phyloP scores from a whole-genome alignment of 331 rosid species.

The Malus hybrid region DNA sequence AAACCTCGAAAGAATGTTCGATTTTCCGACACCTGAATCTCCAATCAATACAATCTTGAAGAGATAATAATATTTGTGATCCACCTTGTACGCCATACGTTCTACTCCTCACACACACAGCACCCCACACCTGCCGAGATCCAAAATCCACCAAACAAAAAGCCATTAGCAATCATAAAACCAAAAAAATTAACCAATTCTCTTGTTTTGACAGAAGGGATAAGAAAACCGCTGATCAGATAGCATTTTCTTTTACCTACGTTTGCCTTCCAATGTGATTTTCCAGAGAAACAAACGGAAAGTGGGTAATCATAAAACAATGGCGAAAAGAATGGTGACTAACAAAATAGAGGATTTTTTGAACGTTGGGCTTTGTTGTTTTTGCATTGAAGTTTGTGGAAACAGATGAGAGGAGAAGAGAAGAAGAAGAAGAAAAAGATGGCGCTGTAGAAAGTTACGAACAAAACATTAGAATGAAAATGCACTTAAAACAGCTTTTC shows the following conservation, averaged over 20 bases:
- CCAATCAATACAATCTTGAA: conserved; percentile 89
- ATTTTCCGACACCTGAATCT: conserved; percentile 93
- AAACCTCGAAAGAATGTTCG: conserved; percentile 86
- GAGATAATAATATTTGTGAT: conserved; percentile 82
- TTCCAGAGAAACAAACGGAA: conserved; percentile 1
- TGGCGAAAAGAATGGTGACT: conserved; percentile 23
- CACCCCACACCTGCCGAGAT: conserved; percentile 36
- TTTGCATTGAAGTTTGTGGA: conserved; percentile 21
- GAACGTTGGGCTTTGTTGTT: conserved; percentile 4
- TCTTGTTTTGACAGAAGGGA: too few species aligned
- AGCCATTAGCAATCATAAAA: background rate
- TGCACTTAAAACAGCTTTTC: conserved; percentile 36
- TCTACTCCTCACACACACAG: conserved; percentile 16
- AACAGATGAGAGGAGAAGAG: background rate
- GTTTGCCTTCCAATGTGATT: background rate
- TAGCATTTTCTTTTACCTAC: background rate
- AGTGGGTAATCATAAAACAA: conserved; percentile 34
- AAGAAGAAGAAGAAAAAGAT: background rate
- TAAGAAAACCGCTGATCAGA: background rate
- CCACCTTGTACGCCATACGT: conserved; percentile 75
- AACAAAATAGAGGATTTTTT: conserved; percentile 9
- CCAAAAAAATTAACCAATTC: background rate
- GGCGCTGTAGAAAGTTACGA: background rate
- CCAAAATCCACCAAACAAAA: background rate
- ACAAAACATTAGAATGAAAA: conserved; percentile 34